These are phyloP conservation scores for Psidium guajava DNA, from an alignment of 345 rosid genomes.

Conservation along the genomic window DNA sequence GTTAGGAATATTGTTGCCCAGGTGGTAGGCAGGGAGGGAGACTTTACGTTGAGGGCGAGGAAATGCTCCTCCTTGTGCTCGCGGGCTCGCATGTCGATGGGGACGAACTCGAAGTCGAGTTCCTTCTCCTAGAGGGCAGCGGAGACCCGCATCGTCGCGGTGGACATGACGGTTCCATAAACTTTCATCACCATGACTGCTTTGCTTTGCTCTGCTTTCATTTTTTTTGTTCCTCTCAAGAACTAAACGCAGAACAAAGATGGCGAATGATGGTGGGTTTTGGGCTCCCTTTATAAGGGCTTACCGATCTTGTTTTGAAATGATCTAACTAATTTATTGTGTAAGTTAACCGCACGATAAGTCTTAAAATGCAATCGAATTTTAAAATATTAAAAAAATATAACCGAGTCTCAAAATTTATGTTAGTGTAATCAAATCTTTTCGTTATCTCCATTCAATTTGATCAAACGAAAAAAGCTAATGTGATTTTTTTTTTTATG, in stretches of 20 bases:
- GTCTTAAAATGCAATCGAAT: too few species aligned
- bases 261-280: background rate
- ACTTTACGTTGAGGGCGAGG: constrained; percentile 2
- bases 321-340: too few species aligned
- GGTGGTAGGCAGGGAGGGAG: background rate
- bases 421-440: too few species aligned
- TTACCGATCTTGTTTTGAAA: too few species aligned
- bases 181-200: constrained; percentile 1
- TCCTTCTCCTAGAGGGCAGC: constrained; percentile 19
- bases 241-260: background rate
- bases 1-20: background rate
- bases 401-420: too few species aligned
- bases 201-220: background rate
- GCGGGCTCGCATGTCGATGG: constrained; percentile 6
- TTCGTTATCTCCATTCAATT: too few species aligned
- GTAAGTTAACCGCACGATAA: too few species aligned
- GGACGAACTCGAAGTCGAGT: constrained; percentile 18
- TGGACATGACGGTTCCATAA: constrained; percentile 9
- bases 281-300: background rate
- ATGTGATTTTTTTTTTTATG: too few species aligned
- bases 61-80: constrained; percentile 20
- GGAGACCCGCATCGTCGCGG: constrained; percentile 9
- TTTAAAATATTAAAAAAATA: too few species aligned
- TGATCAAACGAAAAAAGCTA: too few species aligned
- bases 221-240: background rate